Percentiles rank a stretch among this genome's conserved stretches.
Evolutionary conservation across 345 rosid genomes (phyloP).

Genomic region (Kandelia obovata): DNA sequence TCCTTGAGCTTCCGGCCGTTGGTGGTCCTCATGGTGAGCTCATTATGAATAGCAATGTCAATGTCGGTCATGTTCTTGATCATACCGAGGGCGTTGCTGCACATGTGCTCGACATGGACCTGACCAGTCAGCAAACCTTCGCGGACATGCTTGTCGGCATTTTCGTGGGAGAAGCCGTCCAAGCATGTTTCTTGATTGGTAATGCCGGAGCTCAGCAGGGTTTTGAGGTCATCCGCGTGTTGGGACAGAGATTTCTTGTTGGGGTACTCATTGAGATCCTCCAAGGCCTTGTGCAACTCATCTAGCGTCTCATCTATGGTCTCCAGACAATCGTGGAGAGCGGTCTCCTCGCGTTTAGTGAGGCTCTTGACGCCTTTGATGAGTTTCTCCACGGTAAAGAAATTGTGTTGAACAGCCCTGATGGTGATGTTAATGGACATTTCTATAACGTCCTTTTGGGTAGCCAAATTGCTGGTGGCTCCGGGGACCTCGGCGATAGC

Average conservation of each 20-base stretch:
- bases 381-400: slow-evolving; percentile 28
- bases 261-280: slow-evolving; percentile 62
- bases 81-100: slow-evolving; percentile 62
- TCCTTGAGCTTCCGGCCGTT: slow-evolving; percentile 45
- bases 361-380: slow-evolving; percentile 15
- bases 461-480: slow-evolving; percentile 22
- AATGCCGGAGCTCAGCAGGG: slow-evolving; percentile 77
- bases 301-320: slow-evolving; percentile 81
- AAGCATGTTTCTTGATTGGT: slow-evolving; percentile 85
- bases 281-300: slow-evolving; percentile 53
- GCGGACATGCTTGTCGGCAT: slow-evolving; percentile 49
- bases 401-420: slow-evolving; percentile 27
- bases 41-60: slow-evolving; percentile 38
- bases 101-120: slow-evolving; percentile 50
- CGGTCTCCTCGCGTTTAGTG: slow-evolving; percentile 56
- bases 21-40: slow-evolving; percentile 13
- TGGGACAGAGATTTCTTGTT: slow-evolving; percentile 50
- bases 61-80: slow-evolving; percentile 63
- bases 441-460: slow-evolving; percentile 36
- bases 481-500: slow-evolving; percentile 44
- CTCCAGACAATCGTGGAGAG: slow-evolving; percentile 87
- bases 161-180: slow-evolving; percentile 73
- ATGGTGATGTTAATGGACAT: slow-evolving; percentile 28
- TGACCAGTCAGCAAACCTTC: slow-evolving; percentile 36
- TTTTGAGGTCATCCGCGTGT: slow-evolving; percentile 80